phyloP scores from a whole-genome alignment of 208 protist species.

The Naegleria gruberi region DNA sequence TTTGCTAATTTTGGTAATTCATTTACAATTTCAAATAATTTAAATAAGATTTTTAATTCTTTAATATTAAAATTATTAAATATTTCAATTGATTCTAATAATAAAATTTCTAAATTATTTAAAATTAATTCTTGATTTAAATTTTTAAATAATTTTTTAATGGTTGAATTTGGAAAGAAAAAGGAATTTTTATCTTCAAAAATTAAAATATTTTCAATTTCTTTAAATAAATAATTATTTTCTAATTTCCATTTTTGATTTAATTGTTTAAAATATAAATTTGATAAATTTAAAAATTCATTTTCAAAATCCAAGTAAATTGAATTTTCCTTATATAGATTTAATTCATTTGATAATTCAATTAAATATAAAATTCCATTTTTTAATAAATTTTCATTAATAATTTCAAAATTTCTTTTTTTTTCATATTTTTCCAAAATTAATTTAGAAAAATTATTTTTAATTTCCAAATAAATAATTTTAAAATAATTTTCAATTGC shows the following conservation, averaged over 20 bases:
- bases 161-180: slow-evolving; percentile 45
- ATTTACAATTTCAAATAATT: background rate
- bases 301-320: background rate
- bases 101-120: slow-evolving; percentile 49
- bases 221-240: slow-evolving; percentile 42
- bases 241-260: background rate
- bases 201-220: slow-evolving; percentile 32
- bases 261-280: background rate
- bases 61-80: background rate
- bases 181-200: slow-evolving; percentile 52
- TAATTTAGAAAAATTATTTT: background rate
- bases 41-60: background rate
- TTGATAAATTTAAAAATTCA: background rate
- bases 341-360: background rate
- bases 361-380: background rate
- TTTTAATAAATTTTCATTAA: background rate
- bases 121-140: slow-evolving; percentile 53
- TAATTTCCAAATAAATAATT: background rate
- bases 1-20: background rate
- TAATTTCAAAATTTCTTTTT: background rate
- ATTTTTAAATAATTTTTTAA: slow-evolving; percentile 47
- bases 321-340: background rate
- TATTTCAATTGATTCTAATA: background rate
- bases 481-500: background rate
- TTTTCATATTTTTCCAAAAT: background rate